A percentile compares a stretch with the other conserved stretches of the same genome.
phyloP scores from a whole-genome alignment of 768 basidiomycete species.

The Mycena vitilis region DNA sequence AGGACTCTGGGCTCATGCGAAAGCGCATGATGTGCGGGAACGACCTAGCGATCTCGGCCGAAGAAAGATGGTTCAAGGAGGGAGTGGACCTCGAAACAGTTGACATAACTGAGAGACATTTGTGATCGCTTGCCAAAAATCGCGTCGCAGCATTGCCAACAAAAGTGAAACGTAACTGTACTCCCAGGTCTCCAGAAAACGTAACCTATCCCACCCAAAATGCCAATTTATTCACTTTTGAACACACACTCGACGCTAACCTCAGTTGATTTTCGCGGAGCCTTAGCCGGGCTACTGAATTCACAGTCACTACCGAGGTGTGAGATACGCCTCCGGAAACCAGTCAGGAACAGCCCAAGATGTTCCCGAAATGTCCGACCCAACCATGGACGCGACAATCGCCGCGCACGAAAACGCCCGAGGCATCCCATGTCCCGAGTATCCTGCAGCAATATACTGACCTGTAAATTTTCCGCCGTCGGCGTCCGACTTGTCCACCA shows the following conservation, averaged over 20 bases:
- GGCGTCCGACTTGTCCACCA: slow-evolving; percentile 48
- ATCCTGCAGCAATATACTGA: slow-evolving; percentile 81
- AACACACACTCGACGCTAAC: too few relatives aligned
- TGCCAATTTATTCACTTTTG: too few relatives aligned
- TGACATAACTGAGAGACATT: slow-evolving; percentile 48
- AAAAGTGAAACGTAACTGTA: too few relatives aligned
- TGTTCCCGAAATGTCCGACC: slow-evolving; percentile 13
- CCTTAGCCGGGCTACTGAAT: not conserved
- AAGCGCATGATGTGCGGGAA: slow-evolving; percentile 66
- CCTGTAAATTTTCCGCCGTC: slow-evolving; percentile 53
- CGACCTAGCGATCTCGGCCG: slow-evolving; percentile 56
- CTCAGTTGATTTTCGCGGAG: too few relatives aligned
- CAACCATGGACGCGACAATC: slow-evolving; percentile 27
- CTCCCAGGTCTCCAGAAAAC: not conserved
- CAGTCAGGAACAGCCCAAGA: slow-evolving; percentile 20
- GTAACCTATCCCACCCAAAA: too few relatives aligned
- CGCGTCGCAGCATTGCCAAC: too few relatives aligned
- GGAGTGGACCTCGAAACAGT: slow-evolving; percentile 53
- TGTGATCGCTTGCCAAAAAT: too few relatives aligned
- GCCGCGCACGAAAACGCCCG: slow-evolving; percentile 70
- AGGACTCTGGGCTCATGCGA: slow-evolving; percentile 60
- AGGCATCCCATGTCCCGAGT: slow-evolving; percentile 85
- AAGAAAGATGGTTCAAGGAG: slow-evolving; percentile 66
- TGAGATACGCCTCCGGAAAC: slow-evolving; percentile 29
- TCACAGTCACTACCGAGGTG: not conserved